Evolutionary conservation across 208 protist genomes (phyloP), one percentile per base, ranked within the genome.

Genomic region (Vickermania ingenoplastis): DNA sequence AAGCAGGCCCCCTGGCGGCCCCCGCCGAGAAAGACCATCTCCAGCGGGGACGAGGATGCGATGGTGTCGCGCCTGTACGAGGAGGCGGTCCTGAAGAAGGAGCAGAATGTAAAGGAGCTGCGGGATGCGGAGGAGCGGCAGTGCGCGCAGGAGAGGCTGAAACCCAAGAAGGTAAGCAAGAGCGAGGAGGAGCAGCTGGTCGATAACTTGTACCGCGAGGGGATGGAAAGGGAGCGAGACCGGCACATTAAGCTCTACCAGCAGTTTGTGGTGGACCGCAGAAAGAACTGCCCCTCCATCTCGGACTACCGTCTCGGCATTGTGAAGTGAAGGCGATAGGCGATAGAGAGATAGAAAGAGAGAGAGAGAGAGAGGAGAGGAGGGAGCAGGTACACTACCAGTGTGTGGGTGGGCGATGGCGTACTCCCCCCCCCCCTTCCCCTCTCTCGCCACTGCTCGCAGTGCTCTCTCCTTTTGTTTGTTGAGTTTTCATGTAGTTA

Each of bases 171-270:
- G 41, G 73, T 76, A 49, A 55, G 74, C 22, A 80, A 63, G 31
- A 54, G 53, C 22, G 50, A 60, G 31, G 67, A 89, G 58, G 63
- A 89, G 59, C 26, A 31, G 27, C 28, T 74, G 31, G 63, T 63
- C 13, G 65, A 76, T 13, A 73, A 80, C 1, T 67, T 91, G 0
- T 94, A 94, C 68, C 58, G 70, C 21, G 83, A 75, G 21, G 83
- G 83, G 4, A 91, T 94, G 83, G 70, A 83, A 58, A 65, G 75
- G 2, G 83, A 89, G 57, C 78, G 83, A 17, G 77, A 77, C 41
- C 84, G 81, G 63, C 81, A 88, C 59, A 86, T 88, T 48, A 71
- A 64, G 21, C 63, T 94, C 0, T 94, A 86, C 60, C 72, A 94
- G 48, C 70, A 89, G 61, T 91, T 77, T 59, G 83, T 94, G 13